Base-by-base conservation (phyloP, 1,139 yeast genomes). In the Pichia sp. region DNA sequence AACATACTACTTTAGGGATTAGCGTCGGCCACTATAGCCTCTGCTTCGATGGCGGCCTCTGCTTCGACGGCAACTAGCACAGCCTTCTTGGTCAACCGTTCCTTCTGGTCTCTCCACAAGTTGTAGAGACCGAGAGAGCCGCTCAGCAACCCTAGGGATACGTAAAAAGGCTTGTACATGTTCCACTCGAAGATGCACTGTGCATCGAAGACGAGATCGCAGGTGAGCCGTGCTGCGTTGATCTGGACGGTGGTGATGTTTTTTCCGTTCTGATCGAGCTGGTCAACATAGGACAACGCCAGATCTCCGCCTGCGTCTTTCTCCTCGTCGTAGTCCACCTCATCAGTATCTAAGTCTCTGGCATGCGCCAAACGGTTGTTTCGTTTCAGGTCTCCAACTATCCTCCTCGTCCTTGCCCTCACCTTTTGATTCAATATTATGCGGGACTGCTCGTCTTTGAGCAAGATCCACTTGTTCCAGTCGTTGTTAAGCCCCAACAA, bases 401-500 rank as follows among this genome's bases (percentile, higher is more conserved):
- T 59, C 53, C 61, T 54, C 34, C 57, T 61, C n/a, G 71, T 70
- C 41, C 69, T 56, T 47, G 63, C 60, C 50, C 64, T 71, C 26
- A 75, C 67, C 55, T 76, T 77, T 40, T 72, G 62, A 54, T 73
- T 74, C 36, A 69, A 68, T 57, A 72, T 74, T 4, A 78, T 75
- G 57, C 75, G 75, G 23, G 73, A 73, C 61, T 78, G 81, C 60
- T 75, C 74, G 50, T 74, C 76, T 23, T 70, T 67, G 13, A 81
- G 68, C 7, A 65, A 65, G 45, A 71, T 68, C 54, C 81, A 69
- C 51, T 73, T 72, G 19, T 66, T 67, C 63, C 76, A 73, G 23
- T 79, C 76, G 54, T 75, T 77, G 62, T 78, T 79, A 53, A 85
- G 67, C 1, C 81, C 83, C 4, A 82, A 66, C 47, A 84, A 59